Percentiles rank a stretch among this genome's conserved stretches.
These are phyloP conservation scores for Gossypioides kirkii DNA, from an alignment of 345 rosid genomes.

Conservation along the genomic window DNA sequence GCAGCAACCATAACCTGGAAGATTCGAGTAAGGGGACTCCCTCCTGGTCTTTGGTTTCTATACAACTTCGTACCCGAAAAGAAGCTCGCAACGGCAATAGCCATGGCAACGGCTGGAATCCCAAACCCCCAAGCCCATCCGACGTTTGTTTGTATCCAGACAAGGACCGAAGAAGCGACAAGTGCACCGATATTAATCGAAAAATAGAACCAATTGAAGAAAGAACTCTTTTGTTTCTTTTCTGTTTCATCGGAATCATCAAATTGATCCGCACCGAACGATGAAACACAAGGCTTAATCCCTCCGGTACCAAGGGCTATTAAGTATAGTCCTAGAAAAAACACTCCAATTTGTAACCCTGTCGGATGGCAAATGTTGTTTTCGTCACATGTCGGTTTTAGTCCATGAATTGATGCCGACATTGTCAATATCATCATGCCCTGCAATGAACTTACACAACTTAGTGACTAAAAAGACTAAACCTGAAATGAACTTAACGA, in stretches of 20 bases:
- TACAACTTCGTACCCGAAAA: conserved; percentile 41
- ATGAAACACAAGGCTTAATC: conserved; percentile 58
- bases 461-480: too few relatives aligned
- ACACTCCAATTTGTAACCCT: conserved; percentile 22
- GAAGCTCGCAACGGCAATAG: conserved; percentile 41
- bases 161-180: conserved; percentile 39
- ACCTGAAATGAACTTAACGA: conserved; percentile 22
- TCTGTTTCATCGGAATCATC: conserved; percentile 38
- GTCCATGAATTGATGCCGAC: conserved; percentile 45
- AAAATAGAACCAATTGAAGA: conserved; percentile 58
- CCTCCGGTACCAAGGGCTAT: conserved; percentile 50
- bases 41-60: conserved; percentile 44
- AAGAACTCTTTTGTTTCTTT: conserved; percentile 41
- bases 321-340: conserved; percentile 41
- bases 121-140: conserved; percentile 60
- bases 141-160: conserved; percentile 49
- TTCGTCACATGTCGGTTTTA: conserved; percentile 35
- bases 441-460: conserved; percentile 19
- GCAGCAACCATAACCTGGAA: conserved; percentile 46
- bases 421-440: conserved; percentile 48
- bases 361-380: conserved; percentile 32
- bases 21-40: conserved; percentile 45
- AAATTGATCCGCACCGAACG: conserved; percentile 60
- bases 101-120: conserved; percentile 52
- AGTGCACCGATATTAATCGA: conserved; percentile 45